Percentiles rank a stretch among this genome's conserved stretches.
Evolutionary conservation across 768 basidiomycete species (phyloP).

Genomic region (Boletellus sp.): DNA sequence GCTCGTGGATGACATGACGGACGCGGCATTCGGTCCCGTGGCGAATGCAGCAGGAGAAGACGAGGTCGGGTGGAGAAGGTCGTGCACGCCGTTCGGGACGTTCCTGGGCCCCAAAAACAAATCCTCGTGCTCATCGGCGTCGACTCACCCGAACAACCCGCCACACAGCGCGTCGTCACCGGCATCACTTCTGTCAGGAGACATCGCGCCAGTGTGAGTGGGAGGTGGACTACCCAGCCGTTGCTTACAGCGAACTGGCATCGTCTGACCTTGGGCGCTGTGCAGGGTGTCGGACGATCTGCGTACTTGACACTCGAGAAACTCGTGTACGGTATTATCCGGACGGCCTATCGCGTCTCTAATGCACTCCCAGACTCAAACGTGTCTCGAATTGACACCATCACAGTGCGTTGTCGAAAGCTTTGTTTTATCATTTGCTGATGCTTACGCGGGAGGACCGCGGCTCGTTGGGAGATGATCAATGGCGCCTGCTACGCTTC

Average conservation of each 20-base stretch:
- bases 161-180: conserved; percentile 59
- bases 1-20: conserved; percentile 36
- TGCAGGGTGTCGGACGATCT: conserved; percentile 15
- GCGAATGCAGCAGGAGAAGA: conserved; percentile 27
- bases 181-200: conserved; percentile 46
- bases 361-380: conserved; percentile 34
- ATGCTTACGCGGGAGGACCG: conserved; percentile 60
- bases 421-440: conserved; percentile 66
- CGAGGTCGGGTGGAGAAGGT: not conserved
- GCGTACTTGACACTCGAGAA: conserved; percentile 22
- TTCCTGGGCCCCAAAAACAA: conserved; percentile 44
- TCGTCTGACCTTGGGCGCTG: too few relatives aligned
- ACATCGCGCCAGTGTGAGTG: conserved; percentile 11
- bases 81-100: conserved; percentile 36
- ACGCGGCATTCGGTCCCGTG: conserved; percentile 37
- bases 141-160: conserved; percentile 62
- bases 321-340: conserved; percentile 42
- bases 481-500: too few relatives aligned
- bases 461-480: too few relatives aligned
- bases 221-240: too few relatives aligned
- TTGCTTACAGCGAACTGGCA: too few relatives aligned
- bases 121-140: conserved; percentile 65
- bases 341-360: conserved; percentile 53
- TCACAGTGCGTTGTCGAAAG: conserved; percentile 60
- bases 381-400: conserved; percentile 32